A percentile compares a stretch with the other conserved stretches of the same genome.
Conservation (phyloP, 306 rosid genomes). For the Prosopis cineraria region DNA sequence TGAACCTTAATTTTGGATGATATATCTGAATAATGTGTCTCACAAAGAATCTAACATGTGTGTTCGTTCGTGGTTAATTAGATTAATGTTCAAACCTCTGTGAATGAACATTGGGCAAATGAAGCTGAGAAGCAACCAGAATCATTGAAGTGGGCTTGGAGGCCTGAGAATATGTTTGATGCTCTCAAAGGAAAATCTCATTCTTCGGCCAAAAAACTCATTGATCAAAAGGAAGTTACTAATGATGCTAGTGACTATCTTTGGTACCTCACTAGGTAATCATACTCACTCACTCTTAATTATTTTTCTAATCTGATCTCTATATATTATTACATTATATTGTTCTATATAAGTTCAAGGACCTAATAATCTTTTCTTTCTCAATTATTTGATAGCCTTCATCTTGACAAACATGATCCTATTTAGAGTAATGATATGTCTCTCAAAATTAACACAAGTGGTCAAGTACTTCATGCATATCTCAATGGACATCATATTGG, state of each 20-base stretch:
- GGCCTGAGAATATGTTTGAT: constrained; percentile 45
- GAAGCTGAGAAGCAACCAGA: constrained; percentile 47
- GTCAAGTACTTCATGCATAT: neutral
- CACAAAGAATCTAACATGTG: too few species aligned
- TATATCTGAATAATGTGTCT: too few species aligned
- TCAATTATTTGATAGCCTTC: constrained; percentile 26
- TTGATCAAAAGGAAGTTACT: constrained; percentile 43
- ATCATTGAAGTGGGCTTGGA: constrained; percentile 56
- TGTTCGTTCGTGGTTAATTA: neutral
- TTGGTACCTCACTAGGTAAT: constrained; percentile 67
- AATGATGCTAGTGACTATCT: constrained; percentile 55
- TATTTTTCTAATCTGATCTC: neutral
- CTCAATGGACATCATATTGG: constrained; percentile 8
- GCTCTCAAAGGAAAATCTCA: constrained; percentile 36
- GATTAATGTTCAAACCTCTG: constrained; percentile 63
- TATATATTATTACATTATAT: neutral
- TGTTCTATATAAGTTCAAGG: neutral
- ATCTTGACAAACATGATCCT: neutral
- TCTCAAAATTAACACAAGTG: neutral
- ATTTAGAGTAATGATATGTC: neutral
- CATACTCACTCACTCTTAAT: too few species aligned
- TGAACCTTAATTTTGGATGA: too few species aligned
- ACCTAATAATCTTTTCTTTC: neutral
- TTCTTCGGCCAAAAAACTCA: constrained; percentile 16
- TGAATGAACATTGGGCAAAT: constrained; percentile 42